Evolutionary conservation across 2,329 filamentous ascomycete genomes (phyloP), one percentile per base, ranked within the genome.

Genomic region (Colletotrichum theobromicola): DNA sequence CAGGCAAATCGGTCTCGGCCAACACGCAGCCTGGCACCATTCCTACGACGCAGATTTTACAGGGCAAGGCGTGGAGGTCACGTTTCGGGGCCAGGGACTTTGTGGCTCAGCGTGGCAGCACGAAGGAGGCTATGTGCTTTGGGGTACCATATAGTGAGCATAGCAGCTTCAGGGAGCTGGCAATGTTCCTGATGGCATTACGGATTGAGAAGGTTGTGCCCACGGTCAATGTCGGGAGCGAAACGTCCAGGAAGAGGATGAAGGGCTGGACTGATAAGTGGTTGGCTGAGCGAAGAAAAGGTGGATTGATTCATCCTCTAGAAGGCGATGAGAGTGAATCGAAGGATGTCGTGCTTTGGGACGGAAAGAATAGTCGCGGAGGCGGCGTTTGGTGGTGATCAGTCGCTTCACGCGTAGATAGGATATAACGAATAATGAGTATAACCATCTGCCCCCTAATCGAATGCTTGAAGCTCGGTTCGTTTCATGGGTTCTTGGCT

Each of bases 131-230:
- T 46, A 93, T 94, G 82, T 98, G 95, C 82, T 98, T 97, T 78
- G 96, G 95, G 1, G 97, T 98, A 3, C 97, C 97, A 3, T 99
- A 99, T 82, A 96, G 93, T 66, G 97, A 99, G 85, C 97, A 99
- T 83, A 97, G 94, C 82, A 97, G 94, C 76, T 99, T 99, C 81
- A 90, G 96, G 53, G 97, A 99, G 86, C 84, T 99, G 81, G 96
- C 95, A 1, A 93, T 98, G 90, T 99, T 99, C 81, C 91, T 96
- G 78, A 97, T 97, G 88, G 91, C 93, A 24, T 82, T 99, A 82
- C 87, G 94, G 71, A 97, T 99, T 77, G 95, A 96, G 77, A 94
- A 93, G 84, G 91, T 99, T 8, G 93, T 99, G 18, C 97, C 97
- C 0, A 99, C 97, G 0, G 97, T 99, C 5, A 98, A 99, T 72